Base-by-base conservation (phyloP, 1,284 basidiomycete species). In the Moesziomyces globuligerus region DNA sequence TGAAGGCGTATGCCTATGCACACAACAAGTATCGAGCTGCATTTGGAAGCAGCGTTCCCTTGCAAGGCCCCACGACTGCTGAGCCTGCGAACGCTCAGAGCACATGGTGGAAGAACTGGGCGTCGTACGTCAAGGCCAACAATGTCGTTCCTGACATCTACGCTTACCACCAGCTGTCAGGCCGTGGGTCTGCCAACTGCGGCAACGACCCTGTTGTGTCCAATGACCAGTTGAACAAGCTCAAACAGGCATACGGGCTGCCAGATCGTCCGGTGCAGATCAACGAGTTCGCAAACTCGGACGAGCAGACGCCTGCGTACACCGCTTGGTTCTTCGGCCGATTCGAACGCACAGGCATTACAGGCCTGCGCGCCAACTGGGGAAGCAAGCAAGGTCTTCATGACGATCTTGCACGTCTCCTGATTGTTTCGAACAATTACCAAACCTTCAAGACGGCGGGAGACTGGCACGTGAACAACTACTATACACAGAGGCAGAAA, bases 271-370 rank as follows among this genome's bases (percentile, higher is more conserved):
- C 43, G 15, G 44, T 54, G 21, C 52, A 54, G 52, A 54, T 47
- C 52, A 54, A 54, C 52, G 44, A 53, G 43, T 53, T 39, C 34
- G 50, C 42, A 8, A 7, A 9, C 3, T 15, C 3, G 7, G 26
- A 39, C 20, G 36, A 53, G 50, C 50, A 53, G 36, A 37, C 36
- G 20, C 50, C 50, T 5, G 50, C 34, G 3, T 53, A 53, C 50
- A 28, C 25, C 6, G 43, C 43, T 9, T 53, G 50, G 50, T 44
- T 45, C 20, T 15, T 38, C 18, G 36, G 24, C 4, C 34, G 50
- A 13, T 46, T 45, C 26, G 43, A 53, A 38, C 44, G 43, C 25
- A 21, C 26, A 1, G 43, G 43, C 8, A 37, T 37, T 20, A 39
- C 25, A 11, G 50, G 50, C 17, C 37, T 45, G 17, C 43, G 50